Base-by-base conservation (phyloP, 805 yeast genomes). In the Candida quercuum region DNA sequence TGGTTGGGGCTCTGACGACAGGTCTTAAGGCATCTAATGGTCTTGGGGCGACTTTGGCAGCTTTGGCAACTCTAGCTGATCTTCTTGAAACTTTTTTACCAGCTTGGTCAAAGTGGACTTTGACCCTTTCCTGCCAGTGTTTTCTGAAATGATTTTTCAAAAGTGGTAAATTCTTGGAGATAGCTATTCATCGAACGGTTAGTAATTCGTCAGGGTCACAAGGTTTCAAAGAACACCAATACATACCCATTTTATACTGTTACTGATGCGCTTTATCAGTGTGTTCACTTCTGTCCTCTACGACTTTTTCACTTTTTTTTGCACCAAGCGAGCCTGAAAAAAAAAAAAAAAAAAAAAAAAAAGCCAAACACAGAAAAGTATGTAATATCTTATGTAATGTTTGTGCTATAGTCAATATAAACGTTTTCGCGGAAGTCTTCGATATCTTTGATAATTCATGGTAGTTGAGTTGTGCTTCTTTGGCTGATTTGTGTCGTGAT, bases 91-190 rank as follows among this genome's bases (percentile, higher is more conserved):
- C 88, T 83, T 93, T 93, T 83, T 91, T 88, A 72, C 99, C 99
- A 67, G 99, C 96, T 81, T 93, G 99, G 91, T 93, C 97, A 69
- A 93, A 85, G 88, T 94, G 99, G 64, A 87, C 96, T 72, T 79
- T 86, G 81, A 93, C 99, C 69, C 98, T 86, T 75, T 87, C 95
- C 78, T 93, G 98, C 99, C 99, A 93, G 95, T 91, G 91, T 86
- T 91, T 91, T 81, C 97, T 85, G 95, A 91, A 91, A 81, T 93
- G 99, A 84, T 91, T 91, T 84, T 86, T 87, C 81, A 86, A 85
- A 78, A 91, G 78, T 80, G 98, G 96, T 78, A 88, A 81, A 79
- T 91, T 91, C 89, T 93, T 91, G 63, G 93, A 74, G 81, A 93
- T 88, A 74, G 98, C 99, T 89, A 72, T n/a, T n/a, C 35, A 28